Percentiles rank a stretch among this genome's conserved stretches.
phyloP scores from a whole-genome alignment of 2,329 filamentous ascomycete species.

The Massarina eburnea region DNA sequence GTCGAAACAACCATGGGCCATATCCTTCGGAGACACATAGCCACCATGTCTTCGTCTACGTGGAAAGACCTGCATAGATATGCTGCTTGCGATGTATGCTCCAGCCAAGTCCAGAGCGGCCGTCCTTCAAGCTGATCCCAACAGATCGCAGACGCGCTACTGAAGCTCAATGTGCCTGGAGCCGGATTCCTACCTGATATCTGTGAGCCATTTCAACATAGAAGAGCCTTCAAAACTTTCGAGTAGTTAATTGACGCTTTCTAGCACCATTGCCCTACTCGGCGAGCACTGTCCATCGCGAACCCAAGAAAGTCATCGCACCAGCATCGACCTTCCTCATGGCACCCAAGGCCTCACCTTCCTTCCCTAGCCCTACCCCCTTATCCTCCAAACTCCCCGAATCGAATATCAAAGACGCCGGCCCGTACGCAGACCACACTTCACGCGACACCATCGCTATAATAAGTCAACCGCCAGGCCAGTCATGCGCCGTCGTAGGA shows the following conservation, averaged over 20 bases:
- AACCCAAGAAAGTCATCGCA: constrained; percentile 45
- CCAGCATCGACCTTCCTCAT: constrained; percentile 66
- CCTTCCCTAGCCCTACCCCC: constrained; percentile 36
- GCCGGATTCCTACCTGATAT: constrained; percentile 69
- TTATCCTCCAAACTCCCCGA: constrained; percentile 33
- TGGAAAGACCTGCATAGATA: constrained; percentile 38
- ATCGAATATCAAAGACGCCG: constrained; percentile 35
- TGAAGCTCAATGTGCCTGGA: constrained; percentile 67
- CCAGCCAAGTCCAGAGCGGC: not conserved
- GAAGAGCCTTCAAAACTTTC: not conserved
- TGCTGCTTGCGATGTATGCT: constrained; percentile 37
- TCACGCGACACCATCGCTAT: constrained; percentile 63
- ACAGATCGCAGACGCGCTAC: constrained; percentile 65
- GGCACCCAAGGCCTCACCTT: constrained; percentile 57
- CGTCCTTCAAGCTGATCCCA: constrained; percentile 14
- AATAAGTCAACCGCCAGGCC: constrained; percentile 64
- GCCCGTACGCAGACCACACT: constrained; percentile 70
- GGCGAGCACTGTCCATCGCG: constrained; percentile 16
- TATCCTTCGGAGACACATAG: constrained; percentile 2
- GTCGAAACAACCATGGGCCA: not conserved
- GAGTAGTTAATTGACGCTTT: not conserved
- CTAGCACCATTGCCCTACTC: constrained; percentile 31
- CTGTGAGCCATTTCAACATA: constrained; percentile 44
- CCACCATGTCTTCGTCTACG: constrained; percentile 25
- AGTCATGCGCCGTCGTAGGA: constrained; percentile 72